Evolutionary conservation across 2,329 filamentous ascomycete species (phyloP).

Genomic region (Thelonectria olida): DNA sequence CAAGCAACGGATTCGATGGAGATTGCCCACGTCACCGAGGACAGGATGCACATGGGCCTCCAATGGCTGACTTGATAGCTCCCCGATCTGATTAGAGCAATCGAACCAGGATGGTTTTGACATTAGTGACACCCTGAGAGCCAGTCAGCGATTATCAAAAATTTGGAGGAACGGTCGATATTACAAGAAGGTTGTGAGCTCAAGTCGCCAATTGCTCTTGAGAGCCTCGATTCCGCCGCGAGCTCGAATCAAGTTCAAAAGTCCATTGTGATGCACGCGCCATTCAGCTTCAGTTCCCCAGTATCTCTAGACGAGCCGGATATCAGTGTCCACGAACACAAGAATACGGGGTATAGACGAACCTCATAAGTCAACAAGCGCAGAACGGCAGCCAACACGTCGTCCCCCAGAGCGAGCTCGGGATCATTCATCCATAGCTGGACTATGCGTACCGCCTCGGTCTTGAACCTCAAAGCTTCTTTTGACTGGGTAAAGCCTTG

Average conservation of each 20-base stretch:
- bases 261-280: not conserved
- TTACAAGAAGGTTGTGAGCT: not conserved
- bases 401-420: slow-evolving; percentile 42
- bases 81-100: not conserved
- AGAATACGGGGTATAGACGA: not conserved
- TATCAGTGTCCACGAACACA: not conserved
- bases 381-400: slow-evolving; percentile 19
- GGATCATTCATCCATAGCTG: slow-evolving; percentile 44
- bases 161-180: not conserved
- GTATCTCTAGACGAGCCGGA: not conserved
- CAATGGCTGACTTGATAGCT: not conserved
- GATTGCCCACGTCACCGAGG: not conserved
- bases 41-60: not conserved
- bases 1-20: not conserved
- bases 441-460: slow-evolving; percentile 47
- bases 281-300: not conserved
- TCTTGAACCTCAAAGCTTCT: slow-evolving; percentile 44
- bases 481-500: slow-evolving; percentile 39
- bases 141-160: not conserved
- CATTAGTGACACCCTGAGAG: not conserved
- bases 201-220: not conserved
- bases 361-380: not conserved
- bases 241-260: not conserved
- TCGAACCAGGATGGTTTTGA: not conserved
- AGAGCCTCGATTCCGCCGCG: not conserved